Evolutionary conservation across 192 early-diverging fungal genomes (phyloP), one percentile per base, ranked within the genome.

Genomic region (Coemansia sp.): DNA sequence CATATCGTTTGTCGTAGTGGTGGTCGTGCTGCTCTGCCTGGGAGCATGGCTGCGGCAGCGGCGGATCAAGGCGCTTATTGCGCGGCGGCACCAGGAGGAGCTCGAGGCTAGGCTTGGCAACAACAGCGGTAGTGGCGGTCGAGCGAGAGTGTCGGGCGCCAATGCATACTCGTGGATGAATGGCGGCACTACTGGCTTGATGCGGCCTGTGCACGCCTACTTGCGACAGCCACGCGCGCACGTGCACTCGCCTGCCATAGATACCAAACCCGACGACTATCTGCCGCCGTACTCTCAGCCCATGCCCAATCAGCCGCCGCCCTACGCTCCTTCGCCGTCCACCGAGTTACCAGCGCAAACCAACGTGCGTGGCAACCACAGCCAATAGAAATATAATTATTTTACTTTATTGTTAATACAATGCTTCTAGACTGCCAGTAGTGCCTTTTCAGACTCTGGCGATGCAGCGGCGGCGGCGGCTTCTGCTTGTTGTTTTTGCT

Each of bases 241-340:
- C n/a, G n/a, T n/a, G n/a, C n/a, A 14, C 14, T 43, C 12, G 20
- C 41, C 38, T 24, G 2, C 15, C 8, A 32, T 37, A 2, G 63
- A 65, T 10, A 9, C 24, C 19, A 73, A 73, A 31, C 59, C 53
- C 2, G 47, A 51, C 2, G 71, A 73, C 36, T 67, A 73, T n/a
- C 37, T 73, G 43, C 71, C 71, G 12, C 71, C 71, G 20, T 73
- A 73, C 53, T 27, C 47, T 5, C 47, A 51, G 15, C 47, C 47
- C 22, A 19, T 29, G 4, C 0, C 25, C 27, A 14, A 25, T 1
- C 47, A 61, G 22, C 60, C 60, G 3, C 60, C 60, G 36, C 27
- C 64, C 24, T 54, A 29, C 38, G 47, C 29, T 22, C 20, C 43
- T 6, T 40, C 62, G 15, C 10, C 51, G 11, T 27, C 51, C 7